Evolutionary conservation across 495 filamentous ascomycete species (phyloP).

Genomic region (Penicillium verhagenii): DNA sequence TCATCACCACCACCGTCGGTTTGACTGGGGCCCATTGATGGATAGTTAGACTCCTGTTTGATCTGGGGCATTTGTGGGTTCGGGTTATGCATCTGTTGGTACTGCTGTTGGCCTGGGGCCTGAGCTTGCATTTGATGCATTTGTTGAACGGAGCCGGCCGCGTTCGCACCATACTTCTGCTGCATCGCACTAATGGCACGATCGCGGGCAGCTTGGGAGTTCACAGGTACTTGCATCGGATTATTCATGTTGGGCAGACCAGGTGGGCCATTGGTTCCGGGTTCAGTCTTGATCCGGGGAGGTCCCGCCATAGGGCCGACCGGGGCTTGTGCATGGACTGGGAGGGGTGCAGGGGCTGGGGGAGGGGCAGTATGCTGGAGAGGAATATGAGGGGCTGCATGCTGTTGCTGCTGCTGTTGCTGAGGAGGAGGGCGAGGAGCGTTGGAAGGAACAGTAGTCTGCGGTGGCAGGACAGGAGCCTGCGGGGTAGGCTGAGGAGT

Average conservation of each 20-base stretch:
- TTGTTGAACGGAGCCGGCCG: conserved; percentile 68
- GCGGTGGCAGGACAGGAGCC: conserved; percentile 39
- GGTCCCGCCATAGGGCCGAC: conserved; percentile 33
- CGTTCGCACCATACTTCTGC: conserved; percentile 67
- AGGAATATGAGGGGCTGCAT: conserved; percentile 31
- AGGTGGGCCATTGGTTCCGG: conserved; percentile 53
- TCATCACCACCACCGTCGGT: conserved; percentile 68
- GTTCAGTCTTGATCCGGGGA: conserved; percentile 72
- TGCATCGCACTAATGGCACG: conserved; percentile 68
- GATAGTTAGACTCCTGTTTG: conserved; percentile 49
- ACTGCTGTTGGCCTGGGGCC: conserved; percentile 40
- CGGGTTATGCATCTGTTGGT: conserved; percentile 42
- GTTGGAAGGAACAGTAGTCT: conserved; percentile 61
- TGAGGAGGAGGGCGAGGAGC: conserved; percentile 41
- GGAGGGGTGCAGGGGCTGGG: background rate
- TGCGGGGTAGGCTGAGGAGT: conserved; percentile 46
- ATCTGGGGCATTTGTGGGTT: conserved; percentile 47
- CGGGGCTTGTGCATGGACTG: conserved; percentile 3
- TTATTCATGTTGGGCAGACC: conserved; percentile 39
- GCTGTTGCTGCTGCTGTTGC: conserved; percentile 39
- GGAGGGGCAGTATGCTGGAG: conserved; percentile 33
- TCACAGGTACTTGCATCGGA: conserved; percentile 34
- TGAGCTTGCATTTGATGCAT: conserved; percentile 61
- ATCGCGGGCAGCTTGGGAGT: conserved; percentile 56
- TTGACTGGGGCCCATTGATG: conserved; percentile 55